phyloP scores from a whole-genome alignment of 2,329 filamentous ascomycete genomes.

The Trichoderma arundinaceum region DNA sequence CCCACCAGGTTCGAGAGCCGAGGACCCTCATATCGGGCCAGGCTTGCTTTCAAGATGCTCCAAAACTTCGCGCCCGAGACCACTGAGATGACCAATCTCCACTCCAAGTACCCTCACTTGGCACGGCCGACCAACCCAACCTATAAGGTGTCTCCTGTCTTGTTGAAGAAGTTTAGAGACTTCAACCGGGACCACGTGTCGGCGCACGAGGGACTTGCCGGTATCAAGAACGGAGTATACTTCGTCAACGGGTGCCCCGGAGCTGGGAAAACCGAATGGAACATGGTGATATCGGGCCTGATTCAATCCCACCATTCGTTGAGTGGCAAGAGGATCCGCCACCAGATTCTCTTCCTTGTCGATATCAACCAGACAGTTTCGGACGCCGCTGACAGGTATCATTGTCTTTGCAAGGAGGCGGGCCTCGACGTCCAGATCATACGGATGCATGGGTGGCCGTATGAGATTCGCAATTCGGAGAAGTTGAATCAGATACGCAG shows the following conservation, averaged over 20 bases:
- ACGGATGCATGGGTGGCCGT: conserved; percentile 50
- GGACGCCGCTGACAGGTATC: conserved; percentile 52
- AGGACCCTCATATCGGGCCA: conserved; percentile 35
- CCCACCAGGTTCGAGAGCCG: conserved; percentile 34
- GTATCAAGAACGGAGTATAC: conserved; percentile 51
- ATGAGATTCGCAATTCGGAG: conserved; percentile 44
- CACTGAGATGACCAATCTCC: conserved; percentile 36
- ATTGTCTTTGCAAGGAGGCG: conserved; percentile 44
- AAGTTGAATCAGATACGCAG: conserved; percentile 38
- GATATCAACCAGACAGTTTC: conserved; percentile 56
- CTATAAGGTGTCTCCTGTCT: conserved; percentile 36
- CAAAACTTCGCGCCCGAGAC: conserved; percentile 38
- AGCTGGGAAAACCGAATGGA: conserved; percentile 56
- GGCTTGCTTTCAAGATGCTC: conserved; percentile 44
- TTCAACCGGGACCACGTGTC: conserved; percentile 49
- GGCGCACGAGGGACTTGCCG: conserved; percentile 45
- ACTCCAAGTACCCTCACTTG: conserved; percentile 46
- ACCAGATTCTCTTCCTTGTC: conserved; percentile 52
- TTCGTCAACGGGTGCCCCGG: conserved; percentile 56
- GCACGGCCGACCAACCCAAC: conserved; percentile 36
- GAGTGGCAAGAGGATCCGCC: conserved; percentile 35
- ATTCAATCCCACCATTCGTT: conserved; percentile 43
- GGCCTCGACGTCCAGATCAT: conserved; percentile 46
- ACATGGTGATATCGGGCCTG: conserved; percentile 49
- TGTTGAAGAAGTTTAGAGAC: conserved; percentile 41